Base-by-base conservation (phyloP, 2,329 filamentous ascomycete genomes). In the Pseudocercospora fijiensis region DNA sequence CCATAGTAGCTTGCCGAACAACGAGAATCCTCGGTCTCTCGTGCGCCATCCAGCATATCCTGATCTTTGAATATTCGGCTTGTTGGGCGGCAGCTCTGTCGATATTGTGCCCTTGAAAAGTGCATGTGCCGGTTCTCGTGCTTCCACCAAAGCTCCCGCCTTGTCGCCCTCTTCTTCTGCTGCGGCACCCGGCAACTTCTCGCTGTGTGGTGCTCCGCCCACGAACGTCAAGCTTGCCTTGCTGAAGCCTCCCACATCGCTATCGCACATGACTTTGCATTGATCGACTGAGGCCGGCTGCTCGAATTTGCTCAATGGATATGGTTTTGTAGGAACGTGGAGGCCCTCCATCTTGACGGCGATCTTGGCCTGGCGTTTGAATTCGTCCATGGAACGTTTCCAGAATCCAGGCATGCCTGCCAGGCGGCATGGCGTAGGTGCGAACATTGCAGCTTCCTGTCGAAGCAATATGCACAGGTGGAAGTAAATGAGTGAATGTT, bases 41-140 rank as follows among this genome's bases (percentile, higher is more conserved):
- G 96, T 98, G 63, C 94, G 85, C 83, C 92, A 99, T 2, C 90
- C 95, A 1, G 95, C 93, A 76, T 94, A 99, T 51, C 95, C 95
- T 64, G 87, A 89, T 51, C 91, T 84, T 72, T 92, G 84, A 49
- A 96, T 82, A 41, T 90, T 84, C n/a, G 89, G 90, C 45, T 84
- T 83, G 77, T 94, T 85, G 10, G 81, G 78, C 0, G 95, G 95
- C 0, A 99, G 85, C 62, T 91, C 86, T 11, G 89, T 96, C 1
- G 92, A 96, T 74, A 99, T 98, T 62, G 77, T 86, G 68, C 95
- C 95, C 78, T 93, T 87, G 80, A 98, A 99, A 65, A 89, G 86
- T 18, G 88, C 87, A 78, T 96, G 90, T 28, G 86, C 81, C 20
- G 85, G 85, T 52, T 84, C 80, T 2, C 77, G 37, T 9, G 53